Conservation (phyloP, 2,329 filamentous ascomycete genomes). For the Trichoderma simmonsii region DNA sequence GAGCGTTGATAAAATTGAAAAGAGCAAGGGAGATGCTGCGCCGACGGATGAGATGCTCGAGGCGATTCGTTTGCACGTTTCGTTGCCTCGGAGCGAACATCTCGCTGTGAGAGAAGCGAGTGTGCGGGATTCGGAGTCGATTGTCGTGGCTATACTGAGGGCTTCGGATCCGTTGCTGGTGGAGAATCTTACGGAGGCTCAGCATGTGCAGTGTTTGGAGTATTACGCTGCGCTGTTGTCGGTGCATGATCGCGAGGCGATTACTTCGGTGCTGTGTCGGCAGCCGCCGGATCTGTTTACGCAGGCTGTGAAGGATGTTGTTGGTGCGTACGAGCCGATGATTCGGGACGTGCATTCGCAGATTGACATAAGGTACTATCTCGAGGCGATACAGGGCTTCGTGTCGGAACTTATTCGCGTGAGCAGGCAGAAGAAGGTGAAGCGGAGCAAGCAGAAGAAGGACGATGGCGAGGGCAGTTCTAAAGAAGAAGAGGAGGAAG, state of each 20-base stretch:
- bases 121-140: constrained; percentile 50
- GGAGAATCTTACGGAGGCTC: constrained; percentile 50
- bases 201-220: constrained; percentile 63
- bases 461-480: background rate
- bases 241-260: constrained; percentile 69
- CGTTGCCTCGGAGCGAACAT: constrained; percentile 52
- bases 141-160: constrained; percentile 64
- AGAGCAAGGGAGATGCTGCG: constrained; percentile 46
- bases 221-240: constrained; percentile 70
- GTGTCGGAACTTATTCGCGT: constrained; percentile 67
- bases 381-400: constrained; percentile 66
- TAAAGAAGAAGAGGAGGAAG: constrained; percentile 27
- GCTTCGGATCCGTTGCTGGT: constrained; percentile 45
- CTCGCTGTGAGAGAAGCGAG: constrained; percentile 58
- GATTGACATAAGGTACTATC: constrained; percentile 66
- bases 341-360: constrained; percentile 69
- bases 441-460: background rate
- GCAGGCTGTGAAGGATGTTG: constrained; percentile 59
- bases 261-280: constrained; percentile 64
- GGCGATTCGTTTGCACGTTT: constrained; percentile 57
- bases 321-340: constrained; percentile 70
- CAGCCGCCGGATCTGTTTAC: constrained; percentile 72
- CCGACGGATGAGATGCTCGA: constrained; percentile 60
- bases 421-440: constrained; percentile 43
- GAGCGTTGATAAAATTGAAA: constrained; percentile 61